Conservation (phyloP, 352 stramenopile genomes). For the Hyphochytrium catenoides region DNA sequence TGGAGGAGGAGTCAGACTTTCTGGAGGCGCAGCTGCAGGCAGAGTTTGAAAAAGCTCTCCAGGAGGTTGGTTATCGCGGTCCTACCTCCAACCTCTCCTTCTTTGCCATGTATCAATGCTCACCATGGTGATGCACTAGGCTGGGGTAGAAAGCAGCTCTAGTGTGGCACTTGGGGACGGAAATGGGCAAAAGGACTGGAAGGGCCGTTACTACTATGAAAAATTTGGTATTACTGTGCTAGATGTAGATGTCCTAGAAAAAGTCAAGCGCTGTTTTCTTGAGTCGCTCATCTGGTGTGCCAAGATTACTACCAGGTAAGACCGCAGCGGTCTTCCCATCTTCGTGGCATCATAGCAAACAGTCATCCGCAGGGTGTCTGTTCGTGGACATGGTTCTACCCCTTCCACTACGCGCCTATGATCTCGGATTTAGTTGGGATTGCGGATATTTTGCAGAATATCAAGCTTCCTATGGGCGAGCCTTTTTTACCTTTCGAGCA, state of each 20-base stretch:
- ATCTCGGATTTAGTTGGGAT: constrained; percentile 88
- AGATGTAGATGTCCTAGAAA: constrained; percentile 23
- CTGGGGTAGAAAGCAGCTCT: constrained; percentile 18
- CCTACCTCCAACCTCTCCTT: too few species aligned
- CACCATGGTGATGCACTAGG: too few species aligned
- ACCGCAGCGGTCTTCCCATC: too few species aligned
- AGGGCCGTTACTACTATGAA: constrained; percentile 48
- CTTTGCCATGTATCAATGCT: too few species aligned
- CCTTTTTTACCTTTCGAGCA: constrained; percentile 92
- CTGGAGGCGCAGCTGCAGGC: constrained; percentile 10
- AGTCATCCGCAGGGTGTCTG: constrained; percentile 72
- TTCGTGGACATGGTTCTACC: constrained; percentile 98
- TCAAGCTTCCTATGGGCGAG: constrained; percentile 64
- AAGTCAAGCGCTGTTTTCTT: constrained; percentile 45
- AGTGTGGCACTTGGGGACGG: constrained; percentile 15
- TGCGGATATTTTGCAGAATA: constrained; percentile 18
- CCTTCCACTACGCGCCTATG: constrained; percentile 98
- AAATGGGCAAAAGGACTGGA: constrained; percentile 26
- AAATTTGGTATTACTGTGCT: constrained; percentile 38
- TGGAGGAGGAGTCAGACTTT: constrained; percentile 3
- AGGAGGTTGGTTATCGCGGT: too few species aligned
- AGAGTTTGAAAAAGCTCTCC: constrained; percentile 11
- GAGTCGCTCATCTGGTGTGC: constrained; percentile 48
- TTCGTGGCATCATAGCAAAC: too few species aligned
- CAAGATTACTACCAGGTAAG: constrained; percentile 59